Base-by-base conservation (phyloP, 495 filamentous ascomycete genomes). In the Haplographium delicatum region DNA sequence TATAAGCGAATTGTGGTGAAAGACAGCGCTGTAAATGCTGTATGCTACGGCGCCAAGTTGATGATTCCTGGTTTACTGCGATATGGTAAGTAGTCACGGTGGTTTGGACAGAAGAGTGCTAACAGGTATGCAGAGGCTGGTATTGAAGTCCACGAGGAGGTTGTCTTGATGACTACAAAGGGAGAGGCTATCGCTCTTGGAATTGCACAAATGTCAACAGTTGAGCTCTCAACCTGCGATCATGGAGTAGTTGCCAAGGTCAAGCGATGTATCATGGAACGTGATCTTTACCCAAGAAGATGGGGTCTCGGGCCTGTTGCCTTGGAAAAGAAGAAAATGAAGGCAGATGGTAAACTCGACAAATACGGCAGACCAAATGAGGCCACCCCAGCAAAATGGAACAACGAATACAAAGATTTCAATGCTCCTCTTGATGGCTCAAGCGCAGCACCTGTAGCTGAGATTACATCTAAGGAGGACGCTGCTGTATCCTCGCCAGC, bases 241-340 rank as follows among this genome's bases (percentile, higher is more conserved):
- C 94, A 98, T 67, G 94, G 94, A 57, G 86, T 95, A 26, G 91
- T 97, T 38, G 93, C 94, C 44, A 96, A 95, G 74, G 84, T 97
- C 64, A 97, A 97, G 82, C 82, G 93, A 47, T 89, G 88, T 67
- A 98, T 98, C 69, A 97, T 98, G 93, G 94, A 98, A 72, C 87
- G 93, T 54, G 91, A 96, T 64, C 75, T 95, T 10, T 98, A 98
- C 75, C 91, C 91, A 49, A 79, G 87, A 64, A 72, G 90, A 74
- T 98, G 93, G 93, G 94, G 94, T 43, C 68, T 96, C 57, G 93
- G 93, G 37, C 91, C 91, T 33, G 80, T 88, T 48, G 91, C 93
- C 23, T 60, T 85, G 34, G 86, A 96, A 72, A 98, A 98, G 83
- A 97, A 97, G 83, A 94, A 96, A 81, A 81, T 98, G 72, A 97